Percentiles rank a stretch among this genome's conserved stretches.
Evolutionary conservation across 78 protist species (phyloP).

Genomic region (Speleostelium caveatum): DNA sequence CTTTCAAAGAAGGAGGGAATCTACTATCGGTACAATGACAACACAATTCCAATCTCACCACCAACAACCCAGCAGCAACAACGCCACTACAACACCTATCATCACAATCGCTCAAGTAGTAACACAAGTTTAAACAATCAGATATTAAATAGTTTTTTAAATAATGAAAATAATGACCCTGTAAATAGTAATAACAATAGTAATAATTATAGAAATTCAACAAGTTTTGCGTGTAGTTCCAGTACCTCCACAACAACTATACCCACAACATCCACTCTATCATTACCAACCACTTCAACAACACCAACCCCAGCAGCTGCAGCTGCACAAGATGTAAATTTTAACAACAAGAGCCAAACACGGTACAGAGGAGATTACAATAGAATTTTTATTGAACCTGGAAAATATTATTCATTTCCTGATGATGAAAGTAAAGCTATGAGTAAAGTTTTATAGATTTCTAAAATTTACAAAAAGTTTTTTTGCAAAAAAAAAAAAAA

Average conservation of each 20-base stretch:
- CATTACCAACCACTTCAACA: neutral
- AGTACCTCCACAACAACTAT: neutral
- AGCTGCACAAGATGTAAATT: neutral
- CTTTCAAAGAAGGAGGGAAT: slow-evolving; percentile 65
- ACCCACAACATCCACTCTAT: neutral
- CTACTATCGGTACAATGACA: neutral
- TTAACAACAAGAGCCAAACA: neutral
- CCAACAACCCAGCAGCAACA: neutral
- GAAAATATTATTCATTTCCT: slow-evolving; percentile 52
- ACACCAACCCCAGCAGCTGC: neutral
- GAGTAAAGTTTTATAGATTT: too few species aligned
- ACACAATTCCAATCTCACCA: neutral
- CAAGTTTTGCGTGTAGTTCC: slow-evolving; percentile 1
- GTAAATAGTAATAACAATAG: slow-evolving; percentile 4
- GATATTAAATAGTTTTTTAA: neutral
- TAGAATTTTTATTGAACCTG: slow-evolving; percentile 74
- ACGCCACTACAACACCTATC: neutral
- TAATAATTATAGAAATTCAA: slow-evolving; percentile 15
- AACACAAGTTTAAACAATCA: neutral
- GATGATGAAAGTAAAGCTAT: slow-evolving; percentile 50
- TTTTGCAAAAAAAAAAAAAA: too few species aligned
- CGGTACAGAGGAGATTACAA: slow-evolving; percentile 41
- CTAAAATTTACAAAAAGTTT: too few species aligned
- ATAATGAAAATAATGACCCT: neutral
- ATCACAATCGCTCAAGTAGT: neutral